Evolutionary conservation across 768 basidiomycete genomes (phyloP), one percentile per base, ranked within the genome.

Genomic region (Cyclocybe cylindracea): DNA sequence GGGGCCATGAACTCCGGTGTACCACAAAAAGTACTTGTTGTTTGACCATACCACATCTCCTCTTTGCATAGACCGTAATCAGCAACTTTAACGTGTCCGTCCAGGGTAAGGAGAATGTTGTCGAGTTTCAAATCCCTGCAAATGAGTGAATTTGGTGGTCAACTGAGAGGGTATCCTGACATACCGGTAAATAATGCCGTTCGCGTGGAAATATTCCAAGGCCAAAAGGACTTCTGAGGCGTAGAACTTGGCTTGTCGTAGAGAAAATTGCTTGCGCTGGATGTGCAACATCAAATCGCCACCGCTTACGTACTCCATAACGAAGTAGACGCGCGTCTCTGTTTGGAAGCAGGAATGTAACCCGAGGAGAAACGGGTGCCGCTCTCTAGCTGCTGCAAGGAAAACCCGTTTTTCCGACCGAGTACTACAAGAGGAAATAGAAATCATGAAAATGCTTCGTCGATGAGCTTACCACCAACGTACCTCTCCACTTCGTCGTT

Each of bases 1-100:
- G 97, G 97, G 16, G 97, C 97, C 97, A 99, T 98, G 71, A 98
- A 98, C 68, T 99, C 97, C 0, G 97, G 97, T 13, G 97, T 99
- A 46, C 97, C 97, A 72, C 97, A 99, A 74, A 99, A 99, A 3
- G 97, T 99, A 69, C 92, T 94, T 2, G 97, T 99, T 16, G 95
- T 98, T 62, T 87, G 85, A 11, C 94, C 94, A 59, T 80, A 85
- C 91, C 92, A 95, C 96, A 99, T 98, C 14, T 98, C 93, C 66
- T 98, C 97, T 68, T 99, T 99, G 73, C 97, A 99, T 40, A 99
- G 77, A 70, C 97, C 97, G 69, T 98, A 99, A 77, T 98, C 97
- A 46, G 94, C 97, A 10, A 99, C 94, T 70, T 98, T 98, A 61
- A 99, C 91, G 65, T 99, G 97, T 0, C 97, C 97, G 56, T 98